phyloP scores from a whole-genome alignment of 2,329 filamentous ascomycete genomes.

The Ophiostoma triangulosporum region DNA sequence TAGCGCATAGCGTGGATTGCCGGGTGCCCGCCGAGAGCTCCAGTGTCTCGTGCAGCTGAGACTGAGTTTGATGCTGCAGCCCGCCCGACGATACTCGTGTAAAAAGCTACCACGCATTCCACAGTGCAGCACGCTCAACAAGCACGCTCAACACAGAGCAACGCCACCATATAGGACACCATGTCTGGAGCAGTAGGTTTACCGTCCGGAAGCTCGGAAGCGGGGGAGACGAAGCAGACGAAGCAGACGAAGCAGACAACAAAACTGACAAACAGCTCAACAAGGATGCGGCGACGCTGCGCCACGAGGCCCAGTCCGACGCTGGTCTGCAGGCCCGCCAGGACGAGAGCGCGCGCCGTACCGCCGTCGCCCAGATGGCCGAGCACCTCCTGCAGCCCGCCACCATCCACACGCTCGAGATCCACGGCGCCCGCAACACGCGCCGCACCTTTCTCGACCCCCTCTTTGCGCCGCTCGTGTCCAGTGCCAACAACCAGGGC shows the following conservation, averaged over 20 bases:
- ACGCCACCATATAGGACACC: background rate
- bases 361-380: slow-evolving; percentile 29
- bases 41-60: background rate
- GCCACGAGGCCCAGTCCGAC: slow-evolving; percentile 8
- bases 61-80: background rate
- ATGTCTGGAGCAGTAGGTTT: background rate
- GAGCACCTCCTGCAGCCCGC: slow-evolving; percentile 79
- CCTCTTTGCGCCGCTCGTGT: slow-evolving; percentile 65
- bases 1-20: background rate
- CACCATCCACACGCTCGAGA: slow-evolving; percentile 70
- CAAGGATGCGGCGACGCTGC: slow-evolving; percentile 9
- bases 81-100: background rate
- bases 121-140: background rate
- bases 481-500: slow-evolving; percentile 47
- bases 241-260: background rate
- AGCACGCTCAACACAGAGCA: background rate
- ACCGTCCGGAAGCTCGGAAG: background rate
- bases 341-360: slow-evolving; percentile 9
- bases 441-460: slow-evolving; percentile 70
- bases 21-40: background rate
- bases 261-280: slow-evolving; percentile 6
- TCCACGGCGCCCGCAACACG: slow-evolving; percentile 76
- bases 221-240: background rate
- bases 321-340: slow-evolving; percentile 5
- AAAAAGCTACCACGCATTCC: background rate